phyloP scores from a whole-genome alignment of 352 stramenopile genomes.

The Phytophthora melonis region DNA sequence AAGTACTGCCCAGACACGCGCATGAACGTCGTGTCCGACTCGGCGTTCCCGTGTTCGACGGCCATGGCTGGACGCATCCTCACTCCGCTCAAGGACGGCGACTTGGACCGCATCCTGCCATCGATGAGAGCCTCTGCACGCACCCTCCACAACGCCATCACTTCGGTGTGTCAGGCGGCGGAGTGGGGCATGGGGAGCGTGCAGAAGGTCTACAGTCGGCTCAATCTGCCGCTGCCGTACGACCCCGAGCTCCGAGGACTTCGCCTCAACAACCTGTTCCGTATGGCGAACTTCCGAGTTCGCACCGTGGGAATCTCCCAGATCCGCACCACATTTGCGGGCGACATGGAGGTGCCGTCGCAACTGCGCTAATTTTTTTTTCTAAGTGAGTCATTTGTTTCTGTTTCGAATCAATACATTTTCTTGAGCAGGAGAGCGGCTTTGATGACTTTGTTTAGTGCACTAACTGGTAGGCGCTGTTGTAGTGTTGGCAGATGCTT shows the following conservation, averaged over 20 bases:
- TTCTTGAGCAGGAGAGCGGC: no score
- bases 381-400: no score
- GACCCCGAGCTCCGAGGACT: not conserved
- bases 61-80: not conserved
- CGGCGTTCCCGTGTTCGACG: not conserved
- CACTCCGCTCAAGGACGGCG: not conserved
- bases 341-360: not conserved
- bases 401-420: no score
- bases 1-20: not conserved
- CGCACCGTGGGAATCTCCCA: not conserved
- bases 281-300: not conserved
- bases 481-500: no score
- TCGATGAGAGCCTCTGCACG: not conserved
- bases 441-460: no score
- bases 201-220: not conserved
- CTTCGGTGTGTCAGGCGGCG: not conserved
- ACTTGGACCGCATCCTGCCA: not conserved
- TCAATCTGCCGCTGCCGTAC: not conserved
- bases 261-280: not conserved
- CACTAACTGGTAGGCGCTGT: no score
- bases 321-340: not conserved
- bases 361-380: no score
- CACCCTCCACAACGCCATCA: not conserved
- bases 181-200: not conserved
- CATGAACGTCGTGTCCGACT: not conserved